Base-by-base conservation (phyloP, 2,329 filamentous ascomycete genomes). In the Pseudogymnoascus destructans region DNA sequence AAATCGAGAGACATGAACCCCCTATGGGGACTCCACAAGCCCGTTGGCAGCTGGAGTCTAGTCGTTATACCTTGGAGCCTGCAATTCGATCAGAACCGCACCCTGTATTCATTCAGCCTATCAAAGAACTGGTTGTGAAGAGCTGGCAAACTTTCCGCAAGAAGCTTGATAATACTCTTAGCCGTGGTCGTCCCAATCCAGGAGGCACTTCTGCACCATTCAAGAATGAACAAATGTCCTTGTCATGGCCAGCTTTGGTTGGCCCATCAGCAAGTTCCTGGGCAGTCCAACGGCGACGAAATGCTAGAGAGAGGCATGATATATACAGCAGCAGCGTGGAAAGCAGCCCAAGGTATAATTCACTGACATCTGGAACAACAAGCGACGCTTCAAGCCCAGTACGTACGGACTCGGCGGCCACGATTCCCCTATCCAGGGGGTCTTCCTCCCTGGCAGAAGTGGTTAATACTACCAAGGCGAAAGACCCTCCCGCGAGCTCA, bases 81-180 rank as follows among this genome's bases (percentile, higher is more conserved):
- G 59, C 64, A 7, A 60, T 68, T 23, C 62, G 62, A 5, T 67
- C 65, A 1, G 66, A 68, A 21, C 64, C 64, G 10, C 66, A 67
- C 57, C 64, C 63, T 15, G 63, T 67, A 3, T 68, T 66, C 32
- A 60, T 69, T 3, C 66, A 69, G 35, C 66, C 66, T 3, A 66
- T 67, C 2, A 64, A 62, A 33, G 65, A 68, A 35, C 57, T 68
- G 6, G 65, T 67, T 2, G 66, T 68, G 3, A 66, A 64, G 52
- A 61, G 63, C 55, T 69, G 66, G 67, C 60, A 58, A 11, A 63
- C 61, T 5, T 59, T 68, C 23, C 55, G 64, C 49, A 59, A 64
- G 10, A 62, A 63, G 17, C 60, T 69, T 54, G 61, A 65, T n/a
- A 63, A 64, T 2, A 66, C 65, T 35, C 49, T 65, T 58, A 64